Evolutionary conservation across 352 stramenopile species (phyloP), one percentile per base, ranked within the genome.

Genomic region (Globisporangium spinosum): DNA sequence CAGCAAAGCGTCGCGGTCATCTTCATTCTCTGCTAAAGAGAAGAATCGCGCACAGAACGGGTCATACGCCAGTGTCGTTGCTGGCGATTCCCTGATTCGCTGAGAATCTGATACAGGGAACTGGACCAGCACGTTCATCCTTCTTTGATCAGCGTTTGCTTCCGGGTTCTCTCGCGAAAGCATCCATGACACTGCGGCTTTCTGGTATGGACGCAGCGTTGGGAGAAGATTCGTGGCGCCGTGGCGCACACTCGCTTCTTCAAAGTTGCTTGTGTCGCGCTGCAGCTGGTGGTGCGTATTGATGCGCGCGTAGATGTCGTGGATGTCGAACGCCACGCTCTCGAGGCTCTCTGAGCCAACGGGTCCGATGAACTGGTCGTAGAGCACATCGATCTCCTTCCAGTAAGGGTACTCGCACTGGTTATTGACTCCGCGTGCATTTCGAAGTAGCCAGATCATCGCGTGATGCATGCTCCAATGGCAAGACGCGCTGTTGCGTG

Each of bases 131-230:
- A 65, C 27, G 1, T 17, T 69, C 35, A 74, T 69, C 4, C 25
- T 17, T 27, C n/a, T 58, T 45, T 54, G n/a, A 6, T 1, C 10
- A 20, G 3, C 6, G 22, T 10, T 27, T 15, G 6, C 29, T 17
- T 25, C 12, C 34, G 72, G 69, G 8, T 86, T 72, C 74, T 99
- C 97, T 72, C 98, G 92, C 22, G 68, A 65, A 1, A 89, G 62
- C 87, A 93, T 94, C 98, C 98, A 99, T 9, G 87, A 97, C 17
- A 98, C 82, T 0, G 97, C 97, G 68, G 99, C 97, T 49, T 97
- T 82, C 74, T 99, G 97, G 79, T 99, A 99, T 27, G 90, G 88
- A 2, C 99, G 76, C n/a, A 99, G 77, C 6, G 76, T 95, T 23
- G 93, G 91, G 3, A 95, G 20, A 68, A 38, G 97, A 70, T 56